Percentiles rank a stretch among this genome's conserved stretches.
Evolutionary conservation across 139 green algal species (phyloP).

Genomic region (Chlamydomonas sphaeroides): DNA sequence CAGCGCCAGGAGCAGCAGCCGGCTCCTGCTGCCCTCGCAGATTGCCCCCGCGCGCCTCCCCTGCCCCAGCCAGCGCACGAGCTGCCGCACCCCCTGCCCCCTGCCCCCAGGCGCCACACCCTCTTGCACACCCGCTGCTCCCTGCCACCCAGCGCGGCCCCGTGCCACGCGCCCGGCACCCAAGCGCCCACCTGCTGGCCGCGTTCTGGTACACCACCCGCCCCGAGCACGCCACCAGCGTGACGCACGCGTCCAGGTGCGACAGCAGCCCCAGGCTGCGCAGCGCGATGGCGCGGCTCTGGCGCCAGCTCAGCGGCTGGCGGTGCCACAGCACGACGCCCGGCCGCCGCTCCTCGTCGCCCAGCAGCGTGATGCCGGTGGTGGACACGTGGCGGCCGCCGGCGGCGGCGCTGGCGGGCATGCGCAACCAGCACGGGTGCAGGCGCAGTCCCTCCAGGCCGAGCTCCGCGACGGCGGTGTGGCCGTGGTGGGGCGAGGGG

Average conservation of each 20-base stretch:
- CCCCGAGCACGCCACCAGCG: background rate
- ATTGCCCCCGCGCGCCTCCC: too few relatives aligned
- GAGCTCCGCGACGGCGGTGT: background rate
- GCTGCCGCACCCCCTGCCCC: too few relatives aligned
- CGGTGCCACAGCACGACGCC: constrained; percentile 16
- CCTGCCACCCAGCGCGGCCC: too few relatives aligned
- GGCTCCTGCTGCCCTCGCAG: too few relatives aligned
- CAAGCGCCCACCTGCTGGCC: too few relatives aligned
- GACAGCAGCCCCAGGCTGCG: constrained; percentile 12
- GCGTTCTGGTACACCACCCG: constrained; percentile 5
- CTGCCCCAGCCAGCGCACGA: too few relatives aligned
- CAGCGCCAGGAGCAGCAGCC: too few relatives aligned
- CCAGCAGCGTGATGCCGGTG: too few relatives aligned
- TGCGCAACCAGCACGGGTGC: background rate
- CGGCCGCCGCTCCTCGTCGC: background rate
- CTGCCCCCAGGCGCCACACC: too few relatives aligned
- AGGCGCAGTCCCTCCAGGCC: constrained; percentile 17
- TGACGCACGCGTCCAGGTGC: constrained; percentile 1
- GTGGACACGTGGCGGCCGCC: background rate
- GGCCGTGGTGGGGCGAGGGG: background rate
- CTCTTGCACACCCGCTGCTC: too few relatives aligned
- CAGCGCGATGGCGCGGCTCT: background rate
- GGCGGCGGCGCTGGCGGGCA: background rate
- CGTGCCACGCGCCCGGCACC: too few relatives aligned
- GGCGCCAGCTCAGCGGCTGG: constrained; percentile 3